phyloP scores from a whole-genome alignment of 1,139 yeast species.

The Diutina scorzettiae region DNA sequence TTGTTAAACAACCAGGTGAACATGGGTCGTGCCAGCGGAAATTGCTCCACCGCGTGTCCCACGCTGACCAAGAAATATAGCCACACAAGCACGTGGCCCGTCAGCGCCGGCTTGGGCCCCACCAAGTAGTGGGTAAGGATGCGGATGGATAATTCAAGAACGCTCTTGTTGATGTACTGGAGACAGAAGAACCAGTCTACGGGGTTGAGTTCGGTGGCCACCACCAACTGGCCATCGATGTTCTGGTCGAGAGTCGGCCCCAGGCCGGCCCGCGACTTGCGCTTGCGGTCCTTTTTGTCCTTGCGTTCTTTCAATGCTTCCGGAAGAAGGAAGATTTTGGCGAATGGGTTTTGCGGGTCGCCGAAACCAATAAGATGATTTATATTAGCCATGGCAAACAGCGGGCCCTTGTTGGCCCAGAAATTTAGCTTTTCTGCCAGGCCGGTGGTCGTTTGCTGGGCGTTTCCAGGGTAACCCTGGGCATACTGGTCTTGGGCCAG shows the following conservation, averaged over 20 bases:
- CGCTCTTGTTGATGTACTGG: constrained; percentile 48
- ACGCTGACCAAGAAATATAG: constrained; percentile 53
- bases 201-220: constrained; percentile 33
- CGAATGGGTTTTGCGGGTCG: constrained; percentile 62
- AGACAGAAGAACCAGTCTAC: constrained; percentile 50
- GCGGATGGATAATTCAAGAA: constrained; percentile 52
- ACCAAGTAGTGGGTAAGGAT: constrained; percentile 52
- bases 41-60: constrained; percentile 41
- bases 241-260: constrained; percentile 6
- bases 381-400: constrained; percentile 65
- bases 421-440: constrained; percentile 51
- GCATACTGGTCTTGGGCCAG: constrained; percentile 10
- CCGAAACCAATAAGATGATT: constrained; percentile 70
- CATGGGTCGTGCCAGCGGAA: constrained; percentile 37
- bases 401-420: constrained; percentile 66
- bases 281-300: constrained; percentile 57
- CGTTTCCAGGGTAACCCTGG: background rate
- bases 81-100: constrained; percentile 65
- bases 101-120: constrained; percentile 61
- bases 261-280: constrained; percentile 19
- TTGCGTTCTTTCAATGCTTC: constrained; percentile 60
- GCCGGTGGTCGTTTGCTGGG: constrained; percentile 7
- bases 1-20: constrained; percentile 41
- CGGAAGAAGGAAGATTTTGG: constrained; percentile 56
- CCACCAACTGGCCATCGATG: constrained; percentile 11